Evolutionary conservation across 805 yeast species (phyloP).

Genomic region (Pichia exigua): DNA sequence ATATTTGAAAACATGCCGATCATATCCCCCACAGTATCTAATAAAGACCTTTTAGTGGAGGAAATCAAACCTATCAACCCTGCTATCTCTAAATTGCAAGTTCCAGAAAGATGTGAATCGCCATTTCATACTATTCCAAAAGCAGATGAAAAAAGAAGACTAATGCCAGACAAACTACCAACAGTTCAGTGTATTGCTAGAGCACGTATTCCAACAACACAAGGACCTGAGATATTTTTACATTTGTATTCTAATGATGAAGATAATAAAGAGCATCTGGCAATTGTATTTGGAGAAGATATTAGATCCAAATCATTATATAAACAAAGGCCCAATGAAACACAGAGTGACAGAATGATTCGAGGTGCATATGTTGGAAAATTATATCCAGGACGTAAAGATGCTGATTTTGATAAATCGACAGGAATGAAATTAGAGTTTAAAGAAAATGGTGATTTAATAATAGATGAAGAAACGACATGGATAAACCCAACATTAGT

Average conservation of each 20-base stretch:
- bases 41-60: background rate
- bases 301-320: slow-evolving; percentile 73
- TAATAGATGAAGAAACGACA: slow-evolving; percentile 25
- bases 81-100: background rate
- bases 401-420: slow-evolving; percentile 55
- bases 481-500: slow-evolving; percentile 48
- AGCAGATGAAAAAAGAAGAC: slow-evolving; percentile 26
- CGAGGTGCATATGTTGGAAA: slow-evolving; percentile 95
- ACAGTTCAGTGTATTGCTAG: slow-evolving; percentile 81
- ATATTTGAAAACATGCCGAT: slow-evolving; percentile 21
- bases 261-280: slow-evolving; percentile 91
- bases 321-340: slow-evolving; percentile 53
- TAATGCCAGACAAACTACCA: slow-evolving; percentile 55
- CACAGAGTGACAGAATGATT: slow-evolving; percentile 94
- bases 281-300: slow-evolving; percentile 93
- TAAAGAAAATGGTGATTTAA: slow-evolving; percentile 33
- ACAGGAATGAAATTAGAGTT: slow-evolving; percentile 33
- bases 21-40: slow-evolving; percentile 31
- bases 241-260: slow-evolving; percentile 81
- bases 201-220: slow-evolving; percentile 94
- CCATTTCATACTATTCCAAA: slow-evolving; percentile 6
- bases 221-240: slow-evolving; percentile 87
- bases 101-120: background rate
- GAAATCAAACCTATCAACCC: background rate
- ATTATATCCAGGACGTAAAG: slow-evolving; percentile 74